Base-by-base conservation (phyloP, 768 basidiomycete genomes). In the Pleurotus eryngii region DNA sequence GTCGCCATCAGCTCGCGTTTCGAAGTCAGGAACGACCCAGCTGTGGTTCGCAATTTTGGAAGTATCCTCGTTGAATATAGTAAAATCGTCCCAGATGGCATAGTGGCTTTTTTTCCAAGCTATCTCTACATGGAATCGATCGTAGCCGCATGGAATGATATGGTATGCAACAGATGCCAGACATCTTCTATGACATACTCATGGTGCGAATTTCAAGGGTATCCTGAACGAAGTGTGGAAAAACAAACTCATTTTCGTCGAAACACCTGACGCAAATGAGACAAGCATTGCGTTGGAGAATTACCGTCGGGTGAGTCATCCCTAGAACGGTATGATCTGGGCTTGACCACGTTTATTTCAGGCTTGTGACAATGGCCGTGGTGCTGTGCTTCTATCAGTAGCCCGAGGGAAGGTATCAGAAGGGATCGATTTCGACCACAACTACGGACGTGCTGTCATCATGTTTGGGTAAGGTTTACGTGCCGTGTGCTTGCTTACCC, bases 61-160 rank as follows among this genome's bases (percentile, higher is more conserved):
- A 97, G 90, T 67, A 97, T 99, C 71, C 84, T 99, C 39, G 85
- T 98, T 60, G 97, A 99, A 71, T 98, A 97, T 77, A 92, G 92
- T 76, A 95, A 95, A 69, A 93, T 92, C 55, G 95, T 99, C 1
- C 97, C 97, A 6, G 97, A 99, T 71, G 97, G 97, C 11, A 91
- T 99, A 60, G 97, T 98, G 17, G 95, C 95, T 3, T 99, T 99
- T 81, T 99, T 99, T 74, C 97, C 97, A 17, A 94, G 92, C 73
- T 99, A 99, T 74, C 84, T 99, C 12, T 99, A 99, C 72, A 99
- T 99, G 97, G 97, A 99, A 72, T 95, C 92, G 20, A 99, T 99
- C 58, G 97, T 98, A 9, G 94, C 95, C 2, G 97, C 97, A n/a
- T 99, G 97, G 97, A 98, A 98, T 67, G 97, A 99, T 71, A 99